Base-by-base conservation (phyloP, 177 flowering plant species). In the Vitis hybrid region DNA sequence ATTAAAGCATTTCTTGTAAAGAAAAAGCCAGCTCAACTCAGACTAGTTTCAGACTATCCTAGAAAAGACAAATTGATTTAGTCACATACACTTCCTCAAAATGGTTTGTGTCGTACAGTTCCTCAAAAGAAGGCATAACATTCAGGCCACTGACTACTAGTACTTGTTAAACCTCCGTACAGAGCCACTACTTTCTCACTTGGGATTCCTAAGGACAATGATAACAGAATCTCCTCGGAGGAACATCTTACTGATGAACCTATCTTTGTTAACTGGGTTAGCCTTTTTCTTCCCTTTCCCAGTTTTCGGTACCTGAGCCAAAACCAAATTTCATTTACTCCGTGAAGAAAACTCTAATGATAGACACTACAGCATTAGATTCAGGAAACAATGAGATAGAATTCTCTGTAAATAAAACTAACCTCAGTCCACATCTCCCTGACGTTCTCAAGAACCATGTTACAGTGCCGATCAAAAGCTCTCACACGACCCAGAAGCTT, bases 401-500 rank as follows among this genome's bases (percentile, higher is more conserved):
- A 27, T 48, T 8, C 7, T 21, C 11, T 13, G n/a, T 54, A 56
- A 70, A 58, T 4, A 50, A 68, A 61, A 70, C 81, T 18, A 11
- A 91, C 98, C 97, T 90, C 98, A 54, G 98, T 93, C 98, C 98
- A 93, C 95, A 93, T 93, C 81, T 93, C 98, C 66, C 91, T 82
- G 57, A 93, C 98, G 80, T 93, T 91, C 73, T 93, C 95, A 13
- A 93, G 89, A 69, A 93, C 98, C 98, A 93, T 93, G 78, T 93
- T 93, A 82, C 97, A 91, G 82, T 93, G 98, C 15, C 98, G 83
- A 72, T 93, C 97, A 83, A 93, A 93, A 27, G 97, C 97, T 71
- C 95, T 87, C 61, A 93, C 98, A 60, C 92, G 93, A 3, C 98
- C 98, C 32, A 93, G 87, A 64, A 93, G 89, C 76, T 93, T 93